Evolutionary conservation across 495 filamentous ascomycete species (phyloP).

Genomic region (Articulospora tetracladia): DNA sequence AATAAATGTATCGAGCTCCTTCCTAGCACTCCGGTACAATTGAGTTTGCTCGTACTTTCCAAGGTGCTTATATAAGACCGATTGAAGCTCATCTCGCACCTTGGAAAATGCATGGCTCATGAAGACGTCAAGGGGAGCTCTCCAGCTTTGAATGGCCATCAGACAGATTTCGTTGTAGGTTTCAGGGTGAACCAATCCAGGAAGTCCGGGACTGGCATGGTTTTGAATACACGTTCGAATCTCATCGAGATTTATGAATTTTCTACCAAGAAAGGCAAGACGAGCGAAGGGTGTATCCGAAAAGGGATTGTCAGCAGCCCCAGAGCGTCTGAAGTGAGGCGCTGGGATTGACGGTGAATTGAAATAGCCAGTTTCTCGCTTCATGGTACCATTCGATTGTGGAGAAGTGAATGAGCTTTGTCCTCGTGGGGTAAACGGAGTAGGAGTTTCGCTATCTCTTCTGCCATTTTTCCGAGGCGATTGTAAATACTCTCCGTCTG

Average conservation of each 20-base stretch:
- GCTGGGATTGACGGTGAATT: not conserved
- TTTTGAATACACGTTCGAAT: slow-evolving; percentile 9
- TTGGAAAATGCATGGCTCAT: slow-evolving; percentile 9
- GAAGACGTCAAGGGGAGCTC: slow-evolving; percentile 11
- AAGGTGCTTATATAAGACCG: slow-evolving; percentile 2
- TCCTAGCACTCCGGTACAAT: slow-evolving; percentile 6
- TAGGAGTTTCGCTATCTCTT: not conserved
- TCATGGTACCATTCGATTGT: not conserved
- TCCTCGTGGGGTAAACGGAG: not conserved
- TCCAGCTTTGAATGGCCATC: slow-evolving; percentile 12
- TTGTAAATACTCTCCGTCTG: not conserved
- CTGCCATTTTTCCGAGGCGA: not conserved
- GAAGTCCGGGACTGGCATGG: slow-evolving; percentile 11
- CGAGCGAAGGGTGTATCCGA: not conserved
- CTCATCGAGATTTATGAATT: slow-evolving; percentile 9
- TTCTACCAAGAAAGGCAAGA: slow-evolving; percentile 1
- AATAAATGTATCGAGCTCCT: slow-evolving; percentile 9
- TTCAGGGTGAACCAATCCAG: slow-evolving; percentile 4
- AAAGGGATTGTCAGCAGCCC: not conserved
- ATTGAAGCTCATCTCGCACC: not conserved
- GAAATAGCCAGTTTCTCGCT: not conserved
- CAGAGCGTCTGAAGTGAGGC: not conserved
- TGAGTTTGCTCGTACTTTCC: slow-evolving; percentile 11
- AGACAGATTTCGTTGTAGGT: slow-evolving; percentile 8
- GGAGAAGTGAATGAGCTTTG: not conserved